Conservation (phyloP, 495 filamentous ascomycete species). For the Podospora conica region DNA sequence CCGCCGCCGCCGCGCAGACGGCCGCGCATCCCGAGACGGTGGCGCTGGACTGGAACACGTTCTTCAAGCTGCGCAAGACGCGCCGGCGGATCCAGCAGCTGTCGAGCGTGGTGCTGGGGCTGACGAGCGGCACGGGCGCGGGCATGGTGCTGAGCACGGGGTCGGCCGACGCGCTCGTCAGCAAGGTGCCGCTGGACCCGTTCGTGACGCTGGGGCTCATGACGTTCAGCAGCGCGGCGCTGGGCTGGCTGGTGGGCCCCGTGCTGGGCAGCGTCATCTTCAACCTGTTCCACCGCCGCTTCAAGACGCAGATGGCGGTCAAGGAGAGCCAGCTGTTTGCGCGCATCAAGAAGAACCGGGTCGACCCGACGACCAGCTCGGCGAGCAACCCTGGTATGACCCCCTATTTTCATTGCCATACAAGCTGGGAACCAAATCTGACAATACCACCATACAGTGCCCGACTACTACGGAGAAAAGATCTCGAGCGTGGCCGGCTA, state of each 20-base stretch:
- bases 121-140: constrained; percentile 53
- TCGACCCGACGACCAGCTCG: constrained; percentile 64
- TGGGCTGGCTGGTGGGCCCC: constrained; percentile 83
- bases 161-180: constrained; percentile 61
- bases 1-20: constrained; percentile 17
- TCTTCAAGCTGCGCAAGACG: constrained; percentile 80
- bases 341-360: constrained; percentile 80
- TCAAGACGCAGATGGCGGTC: constrained; percentile 60
- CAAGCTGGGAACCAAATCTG: neutral
- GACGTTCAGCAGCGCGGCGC: constrained; percentile 62
- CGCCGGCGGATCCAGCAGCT: constrained; percentile 76
- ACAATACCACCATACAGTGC: constrained; percentile 30
- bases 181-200: constrained; percentile 72
- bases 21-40: constrained; percentile 22
- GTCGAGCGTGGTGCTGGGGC: constrained; percentile 60
- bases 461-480: constrained; percentile 84
- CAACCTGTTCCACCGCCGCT: constrained; percentile 59
- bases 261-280: constrained; percentile 71
- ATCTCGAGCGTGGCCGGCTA: constrained; percentile 89
- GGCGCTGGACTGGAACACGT: constrained; percentile 80
- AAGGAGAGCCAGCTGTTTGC: constrained; percentile 91
- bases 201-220: constrained; percentile 74
- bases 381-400: constrained; percentile 52
- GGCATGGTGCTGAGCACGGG: constrained; percentile 56
- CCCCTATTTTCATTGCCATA: neutral